Conservation (phyloP, 129 eudicot species). For the Flaveria sonorensis region DNA sequence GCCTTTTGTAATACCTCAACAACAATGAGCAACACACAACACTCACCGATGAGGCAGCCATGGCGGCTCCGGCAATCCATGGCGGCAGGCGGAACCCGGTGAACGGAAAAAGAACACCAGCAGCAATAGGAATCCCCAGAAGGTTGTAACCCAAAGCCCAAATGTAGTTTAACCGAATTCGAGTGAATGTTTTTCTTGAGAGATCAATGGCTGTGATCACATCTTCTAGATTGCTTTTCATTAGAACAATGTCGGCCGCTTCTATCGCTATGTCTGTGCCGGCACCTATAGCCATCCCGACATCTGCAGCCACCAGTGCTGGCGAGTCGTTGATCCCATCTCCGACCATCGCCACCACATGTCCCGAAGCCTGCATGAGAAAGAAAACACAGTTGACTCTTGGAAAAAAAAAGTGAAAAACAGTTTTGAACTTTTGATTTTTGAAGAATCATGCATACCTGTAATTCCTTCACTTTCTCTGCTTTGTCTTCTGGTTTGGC, state of each 20-base stretch:
- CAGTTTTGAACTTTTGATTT: background rate
- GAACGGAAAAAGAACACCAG: constrained; percentile 72
- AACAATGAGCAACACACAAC: constrained; percentile 93
- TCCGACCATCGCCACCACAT: constrained; percentile 85
- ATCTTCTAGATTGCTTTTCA: constrained; percentile 85
- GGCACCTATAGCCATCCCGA: constrained; percentile 91
- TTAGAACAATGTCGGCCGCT: constrained; percentile 87
- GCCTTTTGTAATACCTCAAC: constrained; percentile 79
- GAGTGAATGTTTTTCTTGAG: constrained; percentile 66
- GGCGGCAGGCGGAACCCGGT: constrained; percentile 93
- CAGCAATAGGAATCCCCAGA: constrained; percentile 90
- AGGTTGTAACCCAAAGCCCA: constrained; percentile 93
- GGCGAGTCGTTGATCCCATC: constrained; percentile 94
- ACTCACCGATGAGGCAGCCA: constrained; percentile 96
- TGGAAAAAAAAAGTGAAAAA: background rate
- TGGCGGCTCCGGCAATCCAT: constrained; percentile 97
- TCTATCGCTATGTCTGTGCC: constrained; percentile 91
- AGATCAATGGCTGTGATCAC: constrained; percentile 90
- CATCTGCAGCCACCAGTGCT: constrained; percentile 90
- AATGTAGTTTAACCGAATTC: constrained; percentile 79
- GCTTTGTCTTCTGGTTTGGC: constrained; percentile 84
- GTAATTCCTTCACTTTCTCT: constrained; percentile 74
- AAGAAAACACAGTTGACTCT: background rate
- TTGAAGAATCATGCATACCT: constrained; percentile 40
- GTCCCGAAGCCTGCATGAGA: constrained; percentile 54